A percentile compares a stretch with the other conserved stretches of the same genome.
Evolutionary conservation across 1,284 basidiomycete species (phyloP).

Genomic region (Sphaerobolus stellatus): DNA sequence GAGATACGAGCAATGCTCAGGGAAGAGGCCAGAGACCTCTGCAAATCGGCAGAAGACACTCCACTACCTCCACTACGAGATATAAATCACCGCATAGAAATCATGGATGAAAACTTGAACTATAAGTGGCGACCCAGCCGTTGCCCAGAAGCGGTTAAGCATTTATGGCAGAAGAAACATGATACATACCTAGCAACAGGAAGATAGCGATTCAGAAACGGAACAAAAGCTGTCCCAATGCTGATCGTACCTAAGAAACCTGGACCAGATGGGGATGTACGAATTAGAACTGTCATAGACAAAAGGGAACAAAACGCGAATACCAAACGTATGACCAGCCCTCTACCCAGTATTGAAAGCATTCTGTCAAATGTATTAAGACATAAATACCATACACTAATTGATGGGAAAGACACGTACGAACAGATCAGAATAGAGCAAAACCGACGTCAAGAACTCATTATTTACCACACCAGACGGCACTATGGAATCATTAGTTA

Average conservation of each 20-base stretch:
- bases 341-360: slow-evolving; percentile 26
- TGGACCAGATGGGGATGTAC: slow-evolving; percentile 22
- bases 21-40: slow-evolving; percentile 23
- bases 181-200: slow-evolving; percentile 29
- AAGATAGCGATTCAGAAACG: slow-evolving; percentile 28
- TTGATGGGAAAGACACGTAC: slow-evolving; percentile 20
- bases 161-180: slow-evolving; percentile 30
- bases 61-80: slow-evolving; percentile 29
- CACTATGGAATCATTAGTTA: slow-evolving; percentile 33
- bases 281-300: slow-evolving; percentile 21
- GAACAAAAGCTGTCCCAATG: slow-evolving; percentile 31
- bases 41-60: slow-evolving; percentile 24
- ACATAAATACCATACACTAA: slow-evolving; percentile 26
- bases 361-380: slow-evolving; percentile 24
- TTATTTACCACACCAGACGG: slow-evolving; percentile 33
- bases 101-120: slow-evolving; percentile 29
- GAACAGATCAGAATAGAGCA: slow-evolving; percentile 35
- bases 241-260: slow-evolving; percentile 35
- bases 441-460: slow-evolving; percentile 26
- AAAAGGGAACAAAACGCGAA: slow-evolving; percentile 23
- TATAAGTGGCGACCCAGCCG: slow-evolving; percentile 30
- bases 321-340: slow-evolving; percentile 24
- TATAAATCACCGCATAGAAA: slow-evolving; percentile 35
- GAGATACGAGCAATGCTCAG: slow-evolving; percentile 18
- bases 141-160: slow-evolving; percentile 29